Evolutionary conservation across 495 filamentous ascomycete species (phyloP).

Genomic region (Coniosporium apollinis): DNA sequence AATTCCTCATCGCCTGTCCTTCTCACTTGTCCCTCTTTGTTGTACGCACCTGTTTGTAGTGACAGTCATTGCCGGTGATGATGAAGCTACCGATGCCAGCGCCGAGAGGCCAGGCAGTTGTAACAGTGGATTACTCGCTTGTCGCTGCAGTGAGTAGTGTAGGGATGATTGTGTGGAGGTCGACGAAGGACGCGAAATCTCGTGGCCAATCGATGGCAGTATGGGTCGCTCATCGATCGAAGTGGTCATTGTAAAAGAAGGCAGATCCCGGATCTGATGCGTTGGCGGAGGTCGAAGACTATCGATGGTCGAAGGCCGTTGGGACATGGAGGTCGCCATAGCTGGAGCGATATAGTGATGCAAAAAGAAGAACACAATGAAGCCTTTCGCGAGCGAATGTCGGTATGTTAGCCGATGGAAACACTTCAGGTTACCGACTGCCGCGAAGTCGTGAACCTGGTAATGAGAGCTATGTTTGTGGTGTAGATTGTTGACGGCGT

Average conservation of each 20-base stretch:
- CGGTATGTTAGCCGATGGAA: too few species aligned
- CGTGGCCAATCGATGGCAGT: conserved; percentile 1
- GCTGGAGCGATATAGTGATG: too few species aligned
- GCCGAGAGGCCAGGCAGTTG: conserved; percentile 4
- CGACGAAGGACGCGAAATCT: conserved; percentile 1
- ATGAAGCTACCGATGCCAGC: conserved; percentile 1
- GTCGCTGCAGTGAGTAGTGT: conserved; percentile 1
- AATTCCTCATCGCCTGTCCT: too few species aligned
- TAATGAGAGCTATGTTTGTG: too few species aligned
- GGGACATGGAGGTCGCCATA: conserved; percentile 1
- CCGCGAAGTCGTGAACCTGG: too few species aligned
- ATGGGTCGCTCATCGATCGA: neutral
- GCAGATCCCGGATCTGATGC: neutral
- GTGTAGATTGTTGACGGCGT: too few species aligned
- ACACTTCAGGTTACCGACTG: too few species aligned
- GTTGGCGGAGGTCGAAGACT: neutral
- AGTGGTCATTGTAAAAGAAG: neutral
- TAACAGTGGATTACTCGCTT: neutral
- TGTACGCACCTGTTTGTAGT: too few species aligned
- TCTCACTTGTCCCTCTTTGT: too few species aligned
- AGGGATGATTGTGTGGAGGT: conserved; percentile 3
- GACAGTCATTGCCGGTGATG: too few species aligned
- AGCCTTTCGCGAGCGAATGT: too few species aligned
- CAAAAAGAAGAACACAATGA: too few species aligned
- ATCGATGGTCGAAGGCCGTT: conserved; percentile 3